Conservation (phyloP, 495 filamentous ascomycete genomes). For the Neurospora sublineolata region DNA sequence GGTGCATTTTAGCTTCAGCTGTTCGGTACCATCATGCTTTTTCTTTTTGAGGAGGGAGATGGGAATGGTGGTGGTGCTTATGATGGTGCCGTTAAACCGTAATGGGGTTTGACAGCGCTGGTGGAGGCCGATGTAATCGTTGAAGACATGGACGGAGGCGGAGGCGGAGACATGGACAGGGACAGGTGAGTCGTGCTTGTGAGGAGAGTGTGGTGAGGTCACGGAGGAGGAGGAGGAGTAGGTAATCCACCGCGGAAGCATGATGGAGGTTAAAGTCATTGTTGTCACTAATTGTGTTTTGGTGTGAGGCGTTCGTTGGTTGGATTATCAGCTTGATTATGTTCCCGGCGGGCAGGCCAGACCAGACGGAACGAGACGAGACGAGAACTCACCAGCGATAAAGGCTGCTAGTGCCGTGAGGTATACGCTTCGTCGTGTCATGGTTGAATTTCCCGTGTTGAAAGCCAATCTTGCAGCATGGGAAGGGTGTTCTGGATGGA, state of each 20-base stretch:
- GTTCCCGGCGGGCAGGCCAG: not conserved
- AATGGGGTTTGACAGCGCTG: conserved; percentile 41
- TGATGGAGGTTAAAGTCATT: conserved; percentile 63
- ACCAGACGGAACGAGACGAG: no score
- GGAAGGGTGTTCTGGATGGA: not conserved
- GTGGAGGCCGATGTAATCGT: conserved; percentile 69
- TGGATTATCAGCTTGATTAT: not conserved
- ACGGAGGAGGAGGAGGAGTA: conserved; percentile 54
- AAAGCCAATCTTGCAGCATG: not conserved
- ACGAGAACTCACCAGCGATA: not conserved
- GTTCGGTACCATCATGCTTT: not conserved
- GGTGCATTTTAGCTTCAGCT: conserved; percentile 16
- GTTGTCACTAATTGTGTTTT: conserved; percentile 48
- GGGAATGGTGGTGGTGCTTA: no score
- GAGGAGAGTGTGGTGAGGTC: conserved; percentile 20
- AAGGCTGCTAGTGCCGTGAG: not conserved
- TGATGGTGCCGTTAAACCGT: no score
- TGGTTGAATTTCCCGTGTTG: not conserved
- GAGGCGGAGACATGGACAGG: not conserved
- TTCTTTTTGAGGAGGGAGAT: no score
- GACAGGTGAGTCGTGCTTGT: not conserved
- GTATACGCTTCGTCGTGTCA: not conserved
- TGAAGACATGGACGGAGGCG: conserved; percentile 39
- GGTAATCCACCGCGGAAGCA: conserved; percentile 69
- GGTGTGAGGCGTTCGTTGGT: not conserved